Evolutionary conservation across 2,329 filamentous ascomycete genomes (phyloP).

Genomic region (Alternaria incomplexa): DNA sequence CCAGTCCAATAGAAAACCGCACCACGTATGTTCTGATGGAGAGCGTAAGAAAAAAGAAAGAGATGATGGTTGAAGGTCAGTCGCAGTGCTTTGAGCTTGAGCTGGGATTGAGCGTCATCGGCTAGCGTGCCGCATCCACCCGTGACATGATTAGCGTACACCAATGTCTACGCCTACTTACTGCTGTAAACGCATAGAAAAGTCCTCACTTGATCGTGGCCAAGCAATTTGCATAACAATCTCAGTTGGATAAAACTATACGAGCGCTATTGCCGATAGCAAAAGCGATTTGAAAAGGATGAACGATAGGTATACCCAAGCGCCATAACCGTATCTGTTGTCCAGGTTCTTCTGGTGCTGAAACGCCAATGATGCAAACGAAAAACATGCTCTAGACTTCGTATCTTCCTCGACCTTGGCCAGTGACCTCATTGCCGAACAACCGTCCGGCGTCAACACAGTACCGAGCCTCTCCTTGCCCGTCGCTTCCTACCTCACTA

Average conservation of each 20-base stretch:
- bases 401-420: conserved; percentile 29
- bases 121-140: no score
- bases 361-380: not conserved
- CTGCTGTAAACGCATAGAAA: no score
- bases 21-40: no score
- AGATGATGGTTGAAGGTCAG: no score
- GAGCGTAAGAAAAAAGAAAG: no score
- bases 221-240: not conserved
- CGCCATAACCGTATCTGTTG: not conserved
- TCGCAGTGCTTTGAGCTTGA: no score
- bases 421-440: conserved; percentile 66
- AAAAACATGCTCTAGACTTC: conserved; percentile 26
- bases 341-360: not conserved
- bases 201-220: no score
- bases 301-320: conserved; percentile 16
- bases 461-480: conserved; percentile 75
- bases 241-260: not conserved
- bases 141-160: no score
- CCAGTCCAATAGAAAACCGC: no score
- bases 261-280: not conserved
- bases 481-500: conserved; percentile 66
- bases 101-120: no score
- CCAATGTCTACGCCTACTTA: no score
- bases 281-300: not conserved
- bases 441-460: conserved; percentile 90